These are phyloP conservation scores for Patellaria atrata DNA, from an alignment of 495 filamentous ascomycete species.

Conservation along the genomic window DNA sequence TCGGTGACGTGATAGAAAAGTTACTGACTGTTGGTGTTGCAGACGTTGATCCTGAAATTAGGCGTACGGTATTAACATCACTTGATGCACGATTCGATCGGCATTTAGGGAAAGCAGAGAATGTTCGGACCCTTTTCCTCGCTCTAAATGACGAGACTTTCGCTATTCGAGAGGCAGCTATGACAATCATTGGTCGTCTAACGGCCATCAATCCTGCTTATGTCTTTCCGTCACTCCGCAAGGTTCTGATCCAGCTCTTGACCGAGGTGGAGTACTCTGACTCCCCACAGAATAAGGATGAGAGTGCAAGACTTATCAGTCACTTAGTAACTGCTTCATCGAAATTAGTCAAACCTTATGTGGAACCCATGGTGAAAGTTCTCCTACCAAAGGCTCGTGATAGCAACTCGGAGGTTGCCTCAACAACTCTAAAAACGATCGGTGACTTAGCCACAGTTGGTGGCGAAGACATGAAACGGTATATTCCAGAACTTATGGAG, in stretches of 20 bases:
- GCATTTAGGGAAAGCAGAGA: constrained; percentile 87
- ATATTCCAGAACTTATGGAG: constrained; percentile 81
- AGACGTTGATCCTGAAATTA: constrained; percentile 77
- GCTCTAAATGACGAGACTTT: constrained; percentile 95
- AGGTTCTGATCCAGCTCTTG: constrained; percentile 86
- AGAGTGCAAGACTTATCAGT: constrained; percentile 85
- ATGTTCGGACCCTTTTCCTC: constrained; percentile 86
- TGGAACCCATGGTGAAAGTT: constrained; percentile 83
- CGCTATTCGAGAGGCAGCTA: constrained; percentile 79
- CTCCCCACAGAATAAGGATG: constrained; percentile 82
- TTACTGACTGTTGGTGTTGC: constrained; percentile 87
- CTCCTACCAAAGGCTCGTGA: constrained; percentile 80
- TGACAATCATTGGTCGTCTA: constrained; percentile 87
- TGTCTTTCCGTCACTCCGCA: constrained; percentile 86
- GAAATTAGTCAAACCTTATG: constrained; percentile 82
- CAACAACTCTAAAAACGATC: constrained; percentile 82
- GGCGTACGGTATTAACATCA: constrained; percentile 71
- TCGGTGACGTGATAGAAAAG: constrained; percentile 93
- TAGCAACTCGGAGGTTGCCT: constrained; percentile 68
- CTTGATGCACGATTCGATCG: constrained; percentile 89
- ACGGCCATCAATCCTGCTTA: constrained; percentile 89
- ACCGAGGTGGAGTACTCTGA: constrained; percentile 95
- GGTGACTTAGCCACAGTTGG: constrained; percentile 89
- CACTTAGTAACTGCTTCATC: constrained; percentile 83
- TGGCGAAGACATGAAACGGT: constrained; percentile 75